Evolutionary conservation across 2,329 filamentous ascomycete genomes (phyloP), one percentile per base, ranked within the genome.

Genomic region (Aspergillus sp.): DNA sequence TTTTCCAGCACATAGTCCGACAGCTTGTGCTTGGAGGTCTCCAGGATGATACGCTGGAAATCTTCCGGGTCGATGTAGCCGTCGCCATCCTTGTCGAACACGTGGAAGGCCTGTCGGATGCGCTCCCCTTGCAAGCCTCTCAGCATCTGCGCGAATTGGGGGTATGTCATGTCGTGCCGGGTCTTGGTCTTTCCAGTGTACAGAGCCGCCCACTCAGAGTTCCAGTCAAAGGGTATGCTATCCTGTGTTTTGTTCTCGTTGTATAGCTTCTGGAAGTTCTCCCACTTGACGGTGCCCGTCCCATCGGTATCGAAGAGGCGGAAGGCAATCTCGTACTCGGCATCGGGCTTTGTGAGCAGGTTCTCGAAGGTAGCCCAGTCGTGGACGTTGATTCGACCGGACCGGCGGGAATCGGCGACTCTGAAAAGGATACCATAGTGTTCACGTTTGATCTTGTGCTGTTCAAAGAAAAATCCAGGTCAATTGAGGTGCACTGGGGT

Each of bases 301-400:
- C 90, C 86, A 52, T 93, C 87, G 67, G 91, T 84, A 72, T 98
- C 93, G 77, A 99, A 99, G 55, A 99, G 84, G 68, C 95, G 90
- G 80, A 98, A 99, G 15, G 95, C 93, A 68, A 99, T 96, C 77
- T 98, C 93, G 79, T 99, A 99, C 79, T 99, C 95, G 74, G 95
- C 95, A 72, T 98, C 95, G 61, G 95, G 90, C 79, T 97, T 98
- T 66, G 84, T 83, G 58, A 99, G 87, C 62, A 99, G 85, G 80
- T 96, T 96, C 79, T 97, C 91, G 77, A 98, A 99, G 63, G 90
- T 89, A 47, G 85, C 87, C 92, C 93, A 99, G 79, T 99, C 95
- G 59, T 87, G 81, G 55, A 98, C 79, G 66, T 80, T 90, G 66
- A 99, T 82, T 67, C 84, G 87, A 62, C 93, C 93, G 45, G 81